Evolutionary conservation across 495 filamentous ascomycete species (phyloP).

Genomic region (Acidiella bohemica): DNA sequence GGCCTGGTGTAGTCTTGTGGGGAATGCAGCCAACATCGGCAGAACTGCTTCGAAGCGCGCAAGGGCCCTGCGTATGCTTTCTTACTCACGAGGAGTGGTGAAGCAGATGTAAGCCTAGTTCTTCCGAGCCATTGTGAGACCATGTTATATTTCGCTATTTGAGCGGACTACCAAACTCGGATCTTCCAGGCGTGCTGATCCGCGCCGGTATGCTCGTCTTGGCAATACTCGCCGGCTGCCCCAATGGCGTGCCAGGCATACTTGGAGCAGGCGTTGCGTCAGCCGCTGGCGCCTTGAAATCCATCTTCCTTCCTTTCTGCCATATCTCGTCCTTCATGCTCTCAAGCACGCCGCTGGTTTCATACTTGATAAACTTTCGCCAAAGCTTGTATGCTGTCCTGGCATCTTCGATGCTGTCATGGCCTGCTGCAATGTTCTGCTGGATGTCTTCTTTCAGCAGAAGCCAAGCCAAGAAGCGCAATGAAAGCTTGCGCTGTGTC

Average conservation of each 20-base stretch:
- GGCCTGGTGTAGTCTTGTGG: too few relatives aligned
- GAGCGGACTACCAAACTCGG: conserved; percentile 15
- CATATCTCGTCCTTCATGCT: conserved; percentile 72
- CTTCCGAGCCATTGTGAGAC: not conserved
- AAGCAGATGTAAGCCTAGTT: not conserved
- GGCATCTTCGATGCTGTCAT: conserved; percentile 91
- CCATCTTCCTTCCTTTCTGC: conserved; percentile 50
- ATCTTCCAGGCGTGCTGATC: conserved; percentile 11
- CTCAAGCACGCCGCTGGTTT: conserved; percentile 69
- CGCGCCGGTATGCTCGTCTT: too few relatives aligned
- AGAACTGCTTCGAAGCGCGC: too few relatives aligned
- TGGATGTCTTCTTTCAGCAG: conserved; percentile 88
- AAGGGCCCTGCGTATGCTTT: too few relatives aligned
- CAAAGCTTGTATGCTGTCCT: conserved; percentile 79
- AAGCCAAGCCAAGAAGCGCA: conserved; percentile 78
- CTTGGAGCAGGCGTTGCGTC: conserved; percentile 10
- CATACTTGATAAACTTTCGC: conserved; percentile 77
- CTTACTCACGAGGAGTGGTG: too few relatives aligned
- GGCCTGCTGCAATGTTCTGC: conserved; percentile 43
- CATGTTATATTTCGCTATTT: not conserved
- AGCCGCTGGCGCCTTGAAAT: conserved; percentile 54
- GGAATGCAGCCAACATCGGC: too few relatives aligned
- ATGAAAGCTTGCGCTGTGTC: conserved; percentile 56
- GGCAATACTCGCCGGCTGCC: conserved; percentile 6
- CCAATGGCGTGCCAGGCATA: conserved; percentile 14